Evolutionary conservation across 2,329 filamentous ascomycete genomes (phyloP).

Genomic region (Colletotrichum lentis): DNA sequence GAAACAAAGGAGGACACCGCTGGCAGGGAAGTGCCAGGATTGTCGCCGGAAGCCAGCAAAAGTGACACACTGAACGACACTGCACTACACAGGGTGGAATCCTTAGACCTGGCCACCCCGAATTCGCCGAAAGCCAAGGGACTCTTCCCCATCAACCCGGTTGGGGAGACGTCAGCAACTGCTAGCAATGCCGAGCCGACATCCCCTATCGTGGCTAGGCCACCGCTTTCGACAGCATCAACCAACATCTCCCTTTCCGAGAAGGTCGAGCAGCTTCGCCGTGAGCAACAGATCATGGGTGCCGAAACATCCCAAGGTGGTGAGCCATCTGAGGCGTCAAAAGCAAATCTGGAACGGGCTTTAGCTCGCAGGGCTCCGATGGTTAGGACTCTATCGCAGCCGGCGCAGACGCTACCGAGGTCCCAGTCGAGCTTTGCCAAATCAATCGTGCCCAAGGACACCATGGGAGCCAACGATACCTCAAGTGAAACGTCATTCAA

Average conservation of each 20-base stretch:
- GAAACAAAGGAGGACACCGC: constrained; percentile 14
- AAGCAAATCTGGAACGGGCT: constrained; percentile 47
- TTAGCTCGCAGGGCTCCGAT: constrained; percentile 60
- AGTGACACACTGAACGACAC: constrained; percentile 45
- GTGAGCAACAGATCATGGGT: constrained; percentile 54
- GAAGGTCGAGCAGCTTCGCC: constrained; percentile 61
- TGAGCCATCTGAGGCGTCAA: constrained; percentile 41
- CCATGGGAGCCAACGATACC: constrained; percentile 44
- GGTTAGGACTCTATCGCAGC: constrained; percentile 62
- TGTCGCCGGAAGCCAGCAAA: constrained; percentile 46
- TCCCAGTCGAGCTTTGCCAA: constrained; percentile 57
- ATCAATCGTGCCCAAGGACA: constrained; percentile 48
- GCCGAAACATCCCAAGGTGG: constrained; percentile 44
- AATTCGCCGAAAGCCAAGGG: constrained; percentile 45
- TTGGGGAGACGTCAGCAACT: neutral
- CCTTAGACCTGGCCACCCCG: constrained; percentile 59
- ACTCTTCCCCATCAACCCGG: constrained; percentile 31
- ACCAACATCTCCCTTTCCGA: constrained; percentile 50
- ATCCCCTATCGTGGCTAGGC: constrained; percentile 8
- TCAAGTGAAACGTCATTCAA: constrained; percentile 54
- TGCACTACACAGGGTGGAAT: constrained; percentile 57
- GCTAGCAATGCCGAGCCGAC: constrained; percentile 9
- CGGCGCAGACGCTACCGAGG: constrained; percentile 56
- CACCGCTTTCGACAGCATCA: constrained; percentile 19
- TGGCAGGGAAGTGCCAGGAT: constrained; percentile 37